phyloP scores from a whole-genome alignment of 768 basidiomycete genomes.

The Trametes punicea region DNA sequence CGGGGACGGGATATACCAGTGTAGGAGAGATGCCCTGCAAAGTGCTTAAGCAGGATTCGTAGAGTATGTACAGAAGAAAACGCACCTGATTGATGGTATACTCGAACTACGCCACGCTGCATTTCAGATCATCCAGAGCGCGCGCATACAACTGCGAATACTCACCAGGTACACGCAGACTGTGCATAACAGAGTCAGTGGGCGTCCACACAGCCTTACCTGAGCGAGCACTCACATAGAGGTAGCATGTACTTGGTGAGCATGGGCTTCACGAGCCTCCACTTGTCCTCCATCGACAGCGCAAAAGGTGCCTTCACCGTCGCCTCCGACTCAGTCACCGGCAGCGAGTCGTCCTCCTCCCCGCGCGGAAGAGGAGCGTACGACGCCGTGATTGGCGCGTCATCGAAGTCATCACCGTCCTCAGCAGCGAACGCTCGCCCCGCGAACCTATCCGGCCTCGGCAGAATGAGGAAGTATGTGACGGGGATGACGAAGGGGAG shows the following conservation, averaged over 20 bases:
- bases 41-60: not conserved
- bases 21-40: constrained; percentile 84
- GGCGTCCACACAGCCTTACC: not conserved
- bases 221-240: constrained; percentile 56
- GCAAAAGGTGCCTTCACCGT: constrained; percentile 30
- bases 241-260: constrained; percentile 89
- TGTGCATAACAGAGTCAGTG: constrained; percentile 10
- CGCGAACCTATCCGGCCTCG: constrained; percentile 51
- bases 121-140: too few species aligned
- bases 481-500: constrained; percentile 79
- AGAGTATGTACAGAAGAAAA: not conserved
- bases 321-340: not conserved
- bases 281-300: constrained; percentile 72
- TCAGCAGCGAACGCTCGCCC: constrained; percentile 34
- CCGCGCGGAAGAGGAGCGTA: constrained; percentile 9
- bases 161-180: constrained; percentile 65
- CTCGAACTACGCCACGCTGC: constrained; percentile 64
- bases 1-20: constrained; percentile 82
- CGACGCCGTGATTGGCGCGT: constrained; percentile 1
- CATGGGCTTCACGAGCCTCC: constrained; percentile 76
- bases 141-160: too few species aligned
- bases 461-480: constrained; percentile 76
- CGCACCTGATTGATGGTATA: constrained; percentile 85
- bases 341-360: not conserved
- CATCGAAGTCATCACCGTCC: constrained; percentile 35